Percentiles rank a stretch among this genome's conserved stretches.
Evolutionary conservation across 805 yeast species (phyloP).

Genomic region (Yamadazyma sp.): DNA sequence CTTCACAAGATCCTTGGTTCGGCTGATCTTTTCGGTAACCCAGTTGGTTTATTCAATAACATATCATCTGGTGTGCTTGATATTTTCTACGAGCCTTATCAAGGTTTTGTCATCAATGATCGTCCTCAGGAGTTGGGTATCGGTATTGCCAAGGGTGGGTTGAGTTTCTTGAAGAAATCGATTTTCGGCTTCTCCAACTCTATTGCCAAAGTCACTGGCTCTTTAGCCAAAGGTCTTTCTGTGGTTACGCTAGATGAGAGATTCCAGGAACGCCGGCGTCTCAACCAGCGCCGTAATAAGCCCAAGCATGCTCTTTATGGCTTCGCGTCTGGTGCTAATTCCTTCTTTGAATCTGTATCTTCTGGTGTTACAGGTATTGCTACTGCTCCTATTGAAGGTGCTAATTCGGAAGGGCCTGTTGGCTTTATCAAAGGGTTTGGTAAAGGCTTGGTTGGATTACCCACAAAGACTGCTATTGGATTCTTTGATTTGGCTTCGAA

Average conservation of each 20-base stretch:
- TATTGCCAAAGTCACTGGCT: conserved; percentile 87
- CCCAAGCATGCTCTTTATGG: conserved; percentile 87
- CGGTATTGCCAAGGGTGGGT: conserved; percentile 93
- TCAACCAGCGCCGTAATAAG: conserved; percentile 70
- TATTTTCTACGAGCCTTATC: conserved; percentile 95
- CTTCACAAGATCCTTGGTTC: conserved; percentile 91
- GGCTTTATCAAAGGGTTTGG: conserved; percentile 96
- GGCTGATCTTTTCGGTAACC: conserved; percentile 95
- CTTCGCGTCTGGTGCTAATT: conserved; percentile 79
- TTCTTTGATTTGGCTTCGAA: conserved; percentile 88
- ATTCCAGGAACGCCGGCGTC: conserved; percentile 79
- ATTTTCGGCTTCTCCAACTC: conserved; percentile 95
- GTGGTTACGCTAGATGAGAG: conserved; percentile 84
- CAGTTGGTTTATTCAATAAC: conserved; percentile 93
- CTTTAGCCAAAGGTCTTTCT: conserved; percentile 90
- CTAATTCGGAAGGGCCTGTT: conserved; percentile 79
- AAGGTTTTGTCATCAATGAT: conserved; percentile 91
- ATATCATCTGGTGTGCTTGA: conserved; percentile 94
- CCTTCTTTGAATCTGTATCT: conserved; percentile 81
- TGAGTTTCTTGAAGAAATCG: conserved; percentile 90
- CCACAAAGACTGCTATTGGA: conserved; percentile 96
- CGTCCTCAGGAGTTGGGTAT: conserved; percentile 95
- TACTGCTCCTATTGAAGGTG: conserved; percentile 86
- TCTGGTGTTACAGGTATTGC: conserved; percentile 92
- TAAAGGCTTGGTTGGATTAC: conserved; percentile 90